Percentiles rank a stretch among this genome's conserved stretches.
phyloP scores from a whole-genome alignment of 2,329 filamentous ascomycete genomes.

The Raffaelea ambrosiae region DNA sequence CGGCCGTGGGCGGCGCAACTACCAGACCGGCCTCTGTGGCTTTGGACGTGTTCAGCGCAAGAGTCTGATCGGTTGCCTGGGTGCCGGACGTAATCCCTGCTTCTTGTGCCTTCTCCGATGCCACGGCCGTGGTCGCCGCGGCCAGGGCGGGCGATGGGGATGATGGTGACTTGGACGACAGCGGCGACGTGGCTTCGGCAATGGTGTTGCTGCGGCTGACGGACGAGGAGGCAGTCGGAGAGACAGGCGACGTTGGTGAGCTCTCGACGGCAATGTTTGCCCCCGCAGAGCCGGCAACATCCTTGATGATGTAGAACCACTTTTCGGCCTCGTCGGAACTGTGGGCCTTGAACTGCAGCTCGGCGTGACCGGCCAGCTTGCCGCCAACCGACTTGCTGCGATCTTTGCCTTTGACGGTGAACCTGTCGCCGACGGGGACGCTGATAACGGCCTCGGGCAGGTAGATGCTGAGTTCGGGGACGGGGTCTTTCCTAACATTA shows the following conservation, averaged over 20 bases:
- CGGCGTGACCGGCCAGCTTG: conserved; percentile 71
- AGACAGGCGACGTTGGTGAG: conserved; percentile 24
- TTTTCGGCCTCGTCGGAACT: conserved; percentile 70
- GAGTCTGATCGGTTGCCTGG: too few species aligned
- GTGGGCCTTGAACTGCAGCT: conserved; percentile 82
- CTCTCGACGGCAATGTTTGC: background rate
- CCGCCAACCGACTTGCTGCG: conserved; percentile 69
- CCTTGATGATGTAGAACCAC: conserved; percentile 70
- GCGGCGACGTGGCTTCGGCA: too few species aligned
- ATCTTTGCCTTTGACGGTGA: conserved; percentile 94
- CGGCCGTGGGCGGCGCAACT: too few species aligned
- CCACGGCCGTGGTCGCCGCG: background rate
- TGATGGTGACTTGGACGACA: background rate
- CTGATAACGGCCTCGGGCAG: conserved; percentile 84
- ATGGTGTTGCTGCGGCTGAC: too few species aligned
- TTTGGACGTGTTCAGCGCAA: conserved; percentile 12
- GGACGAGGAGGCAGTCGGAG: conserved; percentile 18
- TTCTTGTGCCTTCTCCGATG: background rate
- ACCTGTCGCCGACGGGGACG: conserved; percentile 65
- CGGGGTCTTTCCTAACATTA: conserved; percentile 58
- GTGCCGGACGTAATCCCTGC: background rate
- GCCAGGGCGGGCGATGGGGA: background rate
- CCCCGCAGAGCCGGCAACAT: conserved; percentile 43
- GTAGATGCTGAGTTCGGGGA: conserved; percentile 82
- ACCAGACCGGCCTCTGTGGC: conserved; percentile 13